These are phyloP conservation scores for Brassica balearica DNA, from an alignment of 441 rosid species.

Conservation along the genomic window DNA sequence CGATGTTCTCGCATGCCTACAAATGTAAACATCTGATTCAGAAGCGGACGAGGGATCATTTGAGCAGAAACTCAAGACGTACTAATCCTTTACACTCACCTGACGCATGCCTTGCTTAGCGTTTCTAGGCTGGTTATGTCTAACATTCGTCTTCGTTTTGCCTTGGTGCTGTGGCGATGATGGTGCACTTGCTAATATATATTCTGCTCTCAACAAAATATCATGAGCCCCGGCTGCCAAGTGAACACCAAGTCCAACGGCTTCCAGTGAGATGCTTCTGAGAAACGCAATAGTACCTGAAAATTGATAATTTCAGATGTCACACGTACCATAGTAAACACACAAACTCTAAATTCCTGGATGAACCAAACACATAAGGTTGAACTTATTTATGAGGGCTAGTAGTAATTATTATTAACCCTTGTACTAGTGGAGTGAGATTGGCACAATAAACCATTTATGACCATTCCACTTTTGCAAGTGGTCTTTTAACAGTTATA, in stretches of 20 bases:
- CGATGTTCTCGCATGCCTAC: conserved; percentile 86
- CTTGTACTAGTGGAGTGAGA: no score
- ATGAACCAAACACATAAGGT: no score
- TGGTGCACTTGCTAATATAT: conserved; percentile 64
- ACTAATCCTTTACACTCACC: conserved; percentile 51
- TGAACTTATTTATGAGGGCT: no score
- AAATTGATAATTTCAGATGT: conserved; percentile 21
- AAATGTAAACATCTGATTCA: conserved; percentile 32
- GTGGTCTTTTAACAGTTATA: no score
- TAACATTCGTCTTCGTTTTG: conserved; percentile 63
- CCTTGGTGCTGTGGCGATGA: conserved; percentile 59
- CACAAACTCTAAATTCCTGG: no score
- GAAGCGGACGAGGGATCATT: conserved; percentile 8
- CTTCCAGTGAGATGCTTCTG: conserved; percentile 94
- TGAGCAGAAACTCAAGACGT: conserved; percentile 14
- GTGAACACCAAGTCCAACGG: conserved; percentile 96
- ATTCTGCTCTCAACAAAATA: conserved; percentile 84
- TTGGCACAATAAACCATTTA: no score
- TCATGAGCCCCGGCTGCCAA: conserved; percentile 94
- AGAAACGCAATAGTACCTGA: conserved; percentile 94
- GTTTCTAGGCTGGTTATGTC: conserved; percentile 85
- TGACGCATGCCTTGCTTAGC: conserved; percentile 93
- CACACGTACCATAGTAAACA: conserved; percentile 4
- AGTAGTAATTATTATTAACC: no score
- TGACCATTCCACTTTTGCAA: no score